A percentile compares a stretch with the other conserved stretches of the same genome.
Evolutionary conservation across 2,329 filamentous ascomycete species (phyloP).

Genomic region (Talaromyces islandicus): DNA sequence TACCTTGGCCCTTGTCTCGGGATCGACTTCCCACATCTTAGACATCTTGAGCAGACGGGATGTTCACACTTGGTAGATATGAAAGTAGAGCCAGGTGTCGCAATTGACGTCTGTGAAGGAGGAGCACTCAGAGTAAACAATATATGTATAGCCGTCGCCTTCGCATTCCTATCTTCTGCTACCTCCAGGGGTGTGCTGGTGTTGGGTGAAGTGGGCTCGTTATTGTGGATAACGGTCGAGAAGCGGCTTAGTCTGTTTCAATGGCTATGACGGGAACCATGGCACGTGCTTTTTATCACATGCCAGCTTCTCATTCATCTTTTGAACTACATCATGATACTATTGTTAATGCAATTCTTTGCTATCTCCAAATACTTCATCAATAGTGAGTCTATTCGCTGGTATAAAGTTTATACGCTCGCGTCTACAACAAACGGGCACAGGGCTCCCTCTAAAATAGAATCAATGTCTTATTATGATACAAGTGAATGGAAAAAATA

Average conservation of each 20-base stretch:
- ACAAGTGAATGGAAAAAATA: constrained; percentile 1
- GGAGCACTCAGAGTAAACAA: background rate
- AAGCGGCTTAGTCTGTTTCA: background rate
- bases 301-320: background rate
- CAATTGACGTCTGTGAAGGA: background rate
- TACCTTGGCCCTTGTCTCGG: constrained; percentile 93
- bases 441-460: background rate
- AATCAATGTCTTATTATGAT: background rate
- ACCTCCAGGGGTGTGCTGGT: background rate
- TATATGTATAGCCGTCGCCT: background rate
- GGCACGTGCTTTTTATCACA: background rate
- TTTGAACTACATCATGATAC: background rate
- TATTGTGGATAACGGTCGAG: background rate
- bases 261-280: background rate
- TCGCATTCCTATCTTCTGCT: background rate
- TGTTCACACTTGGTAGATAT: background rate
- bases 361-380: background rate
- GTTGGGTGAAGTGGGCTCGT: background rate
- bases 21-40: constrained; percentile 99
- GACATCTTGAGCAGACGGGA: constrained; percentile 30
- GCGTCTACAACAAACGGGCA: background rate
- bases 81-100: background rate
- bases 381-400: background rate
- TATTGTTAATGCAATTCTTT: background rate
- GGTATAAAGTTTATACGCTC: background rate